Base-by-base conservation (phyloP, 2,329 filamentous ascomycete genomes). In the Colletotrichum camelliae region DNA sequence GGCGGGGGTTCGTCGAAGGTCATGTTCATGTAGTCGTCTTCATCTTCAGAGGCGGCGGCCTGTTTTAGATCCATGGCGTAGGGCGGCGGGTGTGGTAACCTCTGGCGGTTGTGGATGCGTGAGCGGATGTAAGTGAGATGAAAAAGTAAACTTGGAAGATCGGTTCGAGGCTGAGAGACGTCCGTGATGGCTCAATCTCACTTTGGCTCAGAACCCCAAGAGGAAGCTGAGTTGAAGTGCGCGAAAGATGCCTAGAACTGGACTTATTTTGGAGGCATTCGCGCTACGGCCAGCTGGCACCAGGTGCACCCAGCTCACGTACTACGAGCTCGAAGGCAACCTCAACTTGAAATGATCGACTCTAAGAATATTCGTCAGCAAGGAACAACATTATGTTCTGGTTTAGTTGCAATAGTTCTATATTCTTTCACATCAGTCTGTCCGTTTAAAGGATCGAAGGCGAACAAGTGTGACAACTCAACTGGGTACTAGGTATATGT, bases 11-110 rank as follows among this genome's bases (percentile, higher is more conserved):
- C 94, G 21, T 91, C 89, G 82, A 99, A 96, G 16, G 93, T 89
- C 96, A 99, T 98, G 80, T 93, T 95, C 94, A 99, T 97, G 88
- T 99, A 98, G 85, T 99, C 97, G 78, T 98, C 96, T 77, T 96
- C 95, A 24, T 96, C 95, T 8, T 95, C 94, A 12, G 66, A 76
- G 43, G 66, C 71, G 43, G 67, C 37, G 31, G 60, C 31, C 33
- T 72, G 52, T 37, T 72, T 67, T 15, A 52, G 33, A 5, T 68
- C 70, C 72, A 74, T 74, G 60, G 58, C 55, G 24, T 27, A 21
- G 12, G 12, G 43, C 39, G 12, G 43, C 39, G 10, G 18, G 27
- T 67, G 15, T 39, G 24, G 18, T 18, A 37, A 64, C 43, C 43
- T 52, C 10, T 21, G 43, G 43, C 43, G 43, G 43, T 6, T 21